phyloP scores from a whole-genome alignment of 371 early-diverging fungal species.

The Mucor lusitanicus region DNA sequence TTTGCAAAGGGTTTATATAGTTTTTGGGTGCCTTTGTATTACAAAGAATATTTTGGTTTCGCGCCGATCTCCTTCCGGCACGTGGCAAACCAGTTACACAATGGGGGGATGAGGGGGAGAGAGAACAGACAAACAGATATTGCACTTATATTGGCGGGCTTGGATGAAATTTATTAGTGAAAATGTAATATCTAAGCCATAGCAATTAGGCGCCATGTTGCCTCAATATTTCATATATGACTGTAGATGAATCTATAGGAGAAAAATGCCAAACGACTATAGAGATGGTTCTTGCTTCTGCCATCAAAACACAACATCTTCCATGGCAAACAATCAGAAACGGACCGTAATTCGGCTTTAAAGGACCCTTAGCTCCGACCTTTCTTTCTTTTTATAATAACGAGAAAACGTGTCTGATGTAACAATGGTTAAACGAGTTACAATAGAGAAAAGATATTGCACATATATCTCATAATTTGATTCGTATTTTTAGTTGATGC shows the following conservation, averaged over 20 bases:
- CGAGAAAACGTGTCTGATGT: conserved; percentile 16
- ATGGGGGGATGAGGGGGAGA: background rate
- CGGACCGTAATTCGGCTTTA: conserved; percentile 6
- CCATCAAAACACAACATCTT: no score
- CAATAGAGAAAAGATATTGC: background rate
- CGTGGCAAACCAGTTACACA: conserved; percentile 14
- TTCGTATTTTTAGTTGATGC: background rate
- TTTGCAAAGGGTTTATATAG: background rate
- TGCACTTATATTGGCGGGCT: background rate
- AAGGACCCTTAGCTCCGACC: background rate
- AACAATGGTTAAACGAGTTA: conserved; percentile 5
- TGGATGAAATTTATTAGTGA: background rate
- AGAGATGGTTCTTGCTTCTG: background rate
- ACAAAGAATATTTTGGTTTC: conserved; percentile 2
- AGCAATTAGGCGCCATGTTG: background rate
- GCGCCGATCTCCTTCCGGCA: conserved; percentile 22
- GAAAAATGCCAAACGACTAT: no score
- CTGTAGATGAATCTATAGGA: background rate
- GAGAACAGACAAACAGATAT: background rate
- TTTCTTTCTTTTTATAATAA: background rate
- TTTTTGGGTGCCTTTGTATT: background rate
- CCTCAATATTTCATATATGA: background rate
- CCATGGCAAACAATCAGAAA: background rate
- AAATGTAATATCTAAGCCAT: background rate
- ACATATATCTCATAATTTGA: background rate